Evolutionary conservation across 257 asterid species (phyloP), one percentile per base, ranked within the genome.

Genomic region (Penstemon eatonii): DNA sequence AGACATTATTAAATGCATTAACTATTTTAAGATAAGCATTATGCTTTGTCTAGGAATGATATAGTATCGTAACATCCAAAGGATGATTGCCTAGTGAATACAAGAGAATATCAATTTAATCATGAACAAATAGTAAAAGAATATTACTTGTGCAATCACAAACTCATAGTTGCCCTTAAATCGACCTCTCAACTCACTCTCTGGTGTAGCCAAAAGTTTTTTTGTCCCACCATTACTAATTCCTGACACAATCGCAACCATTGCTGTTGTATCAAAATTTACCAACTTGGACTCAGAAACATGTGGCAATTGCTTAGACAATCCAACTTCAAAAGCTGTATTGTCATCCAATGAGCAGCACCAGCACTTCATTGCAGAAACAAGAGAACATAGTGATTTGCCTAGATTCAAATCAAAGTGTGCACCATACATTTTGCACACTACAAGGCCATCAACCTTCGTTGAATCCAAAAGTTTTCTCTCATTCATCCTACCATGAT

Each of bases 181-280:
- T 51, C 88, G 79, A 39, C 76, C 86, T 79, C 95, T 85, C 79
- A 94, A 44, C 65, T 91, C 85, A 68, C 72, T 62, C 86, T 91
- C 93, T 5, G 89, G 77, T 39, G 83, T 86, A 47, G 85, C 83
- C 82, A 93, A 79, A 77, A 89, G 80, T 68, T 81, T 80, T 36
- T 37, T 77, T 3, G 83, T 67, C 19, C 85, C 75, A 10, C 88
- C 90, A 73, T 91, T 94, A 73, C 99, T 89, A 53, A 94, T 91
- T 65, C 97, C 97, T 0, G 99, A 94, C 62, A 83, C 96, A 54
- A 87, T 70, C 15, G 97, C 99, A 69, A 94, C 78, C 81, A 94
- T 60, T 57, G 97, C 88, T 44, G 99, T 89, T 9, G 97, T 91
- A 76, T 94, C 99, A 73, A 88, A 89, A 82, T 94, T 91, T 67